Evolutionary conservation across 2,329 filamentous ascomycete genomes (phyloP), one percentile per base, ranked within the genome.

Genomic region (Xylariaceae sp.): DNA sequence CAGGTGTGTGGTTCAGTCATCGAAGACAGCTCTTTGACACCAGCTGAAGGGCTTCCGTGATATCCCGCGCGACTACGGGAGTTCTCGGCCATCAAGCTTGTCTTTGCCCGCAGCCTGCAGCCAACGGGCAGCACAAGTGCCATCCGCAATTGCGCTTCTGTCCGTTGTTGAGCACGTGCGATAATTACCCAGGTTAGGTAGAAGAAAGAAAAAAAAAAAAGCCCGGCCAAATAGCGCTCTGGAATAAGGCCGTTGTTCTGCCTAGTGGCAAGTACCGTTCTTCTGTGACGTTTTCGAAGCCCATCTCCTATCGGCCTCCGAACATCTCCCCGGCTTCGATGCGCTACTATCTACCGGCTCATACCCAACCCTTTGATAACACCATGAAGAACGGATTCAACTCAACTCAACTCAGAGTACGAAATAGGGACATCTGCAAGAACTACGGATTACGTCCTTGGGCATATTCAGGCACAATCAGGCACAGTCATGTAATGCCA

Each of bases 1-100:
- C 23, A 30, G 23, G 23, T 30, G 23, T 30, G 23, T 30, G 23
- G 23, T 30, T 30, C 23, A 30, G 23, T 30, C 23, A 30, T 30
- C 23, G 23, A 30, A 30, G 23, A 30, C 23, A 30, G 4, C 23
- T 30, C 23, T 5, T 41, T 11, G 37, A 41, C 37, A 11, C 37
- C 5, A 13, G 37, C 37, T 41, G 11, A 17, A 53, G 49, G 15
- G 13, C 45, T 57, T 48, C 60, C 56, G 52, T 59, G 52, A 54
- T 51, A 56, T 54, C 45, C 60, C 53, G 60, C 23, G n/a, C 23
- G n/a, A 55, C 10, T 18, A 50, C 53, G 45, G 49, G 53, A 58
- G 52, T 34, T 56, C 37, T 37, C 56, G 51, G 18, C 50, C 17
- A 10, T 9, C 11, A 5, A 41, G 37, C 37, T 41, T 4, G 37